Percentiles rank a stretch among this genome's conserved stretches.
phyloP scores from a whole-genome alignment of 2,329 filamentous ascomycete species.

The Drechslera avenae region DNA sequence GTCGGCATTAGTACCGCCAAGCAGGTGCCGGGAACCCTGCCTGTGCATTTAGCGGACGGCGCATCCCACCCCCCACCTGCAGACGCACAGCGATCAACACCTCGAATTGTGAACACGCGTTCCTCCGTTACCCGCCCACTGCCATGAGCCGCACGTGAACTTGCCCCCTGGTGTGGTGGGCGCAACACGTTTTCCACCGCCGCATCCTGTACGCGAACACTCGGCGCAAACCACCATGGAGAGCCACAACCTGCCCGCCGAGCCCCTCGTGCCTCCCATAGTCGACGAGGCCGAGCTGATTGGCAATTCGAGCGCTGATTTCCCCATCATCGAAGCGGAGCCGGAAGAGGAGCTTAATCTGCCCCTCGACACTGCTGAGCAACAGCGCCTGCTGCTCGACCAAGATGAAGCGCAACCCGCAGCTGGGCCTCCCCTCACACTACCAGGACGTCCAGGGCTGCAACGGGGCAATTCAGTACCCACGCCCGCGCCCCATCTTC shows the following conservation, averaged over 20 bases:
- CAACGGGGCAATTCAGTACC: constrained; percentile 49
- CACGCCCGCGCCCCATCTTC: constrained; percentile 50
- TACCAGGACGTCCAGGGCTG: constrained; percentile 47
- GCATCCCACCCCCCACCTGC: constrained; percentile 19
- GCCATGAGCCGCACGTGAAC: constrained; percentile 30
- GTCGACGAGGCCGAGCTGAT: constrained; percentile 48
- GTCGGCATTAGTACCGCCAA: constrained; percentile 6
- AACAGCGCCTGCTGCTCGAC: constrained; percentile 39
- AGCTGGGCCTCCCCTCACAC: constrained; percentile 28
- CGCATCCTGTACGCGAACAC: constrained; percentile 16
- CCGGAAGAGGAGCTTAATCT: constrained; percentile 41
- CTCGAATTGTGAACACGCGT: constrained; percentile 8
- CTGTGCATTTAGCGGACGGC: constrained; percentile 21
- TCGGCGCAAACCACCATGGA: constrained; percentile 33
- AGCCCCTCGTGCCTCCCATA: constrained; percentile 42
- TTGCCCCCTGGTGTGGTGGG: constrained; percentile 31
- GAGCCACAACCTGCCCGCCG: constrained; percentile 29
- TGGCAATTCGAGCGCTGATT: constrained; percentile 34
- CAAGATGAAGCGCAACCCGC: constrained; percentile 20
- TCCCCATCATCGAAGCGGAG: constrained; percentile 41
- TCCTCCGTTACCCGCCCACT: not conserved
- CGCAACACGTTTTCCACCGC: constrained; percentile 18
- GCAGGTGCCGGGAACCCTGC: not conserved
- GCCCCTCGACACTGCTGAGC: constrained; percentile 46
- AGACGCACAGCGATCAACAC: constrained; percentile 13